phyloP scores from a whole-genome alignment of 2,329 filamentous ascomycete genomes.

The Fusarium incarnatum region DNA sequence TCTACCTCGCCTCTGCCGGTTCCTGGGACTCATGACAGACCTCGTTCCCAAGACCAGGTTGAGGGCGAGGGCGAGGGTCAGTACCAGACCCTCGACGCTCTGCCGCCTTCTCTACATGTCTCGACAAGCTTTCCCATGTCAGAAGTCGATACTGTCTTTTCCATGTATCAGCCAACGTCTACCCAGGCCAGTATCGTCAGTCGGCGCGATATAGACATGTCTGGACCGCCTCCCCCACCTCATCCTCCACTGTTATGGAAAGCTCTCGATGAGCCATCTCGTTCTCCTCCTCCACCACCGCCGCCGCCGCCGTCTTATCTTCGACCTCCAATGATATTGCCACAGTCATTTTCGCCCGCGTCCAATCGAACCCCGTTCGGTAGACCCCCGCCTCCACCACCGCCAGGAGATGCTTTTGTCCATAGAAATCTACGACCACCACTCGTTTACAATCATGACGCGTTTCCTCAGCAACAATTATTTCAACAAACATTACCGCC shows the following conservation, averaged over 20 bases:
- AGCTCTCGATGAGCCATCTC: constrained; percentile 5
- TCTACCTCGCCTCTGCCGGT: constrained; percentile 28
- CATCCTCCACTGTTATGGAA: constrained; percentile 25
- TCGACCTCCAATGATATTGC: constrained; percentile 16
- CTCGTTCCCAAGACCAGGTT: constrained; percentile 6
- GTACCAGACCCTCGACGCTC: constrained; percentile 30
- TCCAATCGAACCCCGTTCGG: constrained; percentile 7
- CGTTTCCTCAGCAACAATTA: constrained; percentile 12
- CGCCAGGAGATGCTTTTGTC: constrained; percentile 10
- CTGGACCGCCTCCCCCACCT: constrained; percentile 38
- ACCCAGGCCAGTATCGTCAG: constrained; percentile 47
- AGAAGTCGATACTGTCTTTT: constrained; percentile 46
- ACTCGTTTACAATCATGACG: constrained; percentile 9
- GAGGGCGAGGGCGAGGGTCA: constrained; percentile 22
- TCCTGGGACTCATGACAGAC: constrained; percentile 31
- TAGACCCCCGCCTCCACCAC: constrained; percentile 24
- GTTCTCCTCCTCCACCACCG: neutral
- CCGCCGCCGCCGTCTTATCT: constrained; percentile 7
- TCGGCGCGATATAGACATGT: constrained; percentile 42
- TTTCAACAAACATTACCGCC: constrained; percentile 9
- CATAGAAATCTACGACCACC: constrained; percentile 29
- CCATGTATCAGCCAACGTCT: constrained; percentile 46
- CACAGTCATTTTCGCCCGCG: constrained; percentile 8
- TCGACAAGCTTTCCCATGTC: constrained; percentile 43
- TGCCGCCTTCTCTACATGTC: constrained; percentile 21